Base-by-base conservation (phyloP, 2,329 filamentous ascomycete genomes). In the Hypoxylon rubiginosum region DNA sequence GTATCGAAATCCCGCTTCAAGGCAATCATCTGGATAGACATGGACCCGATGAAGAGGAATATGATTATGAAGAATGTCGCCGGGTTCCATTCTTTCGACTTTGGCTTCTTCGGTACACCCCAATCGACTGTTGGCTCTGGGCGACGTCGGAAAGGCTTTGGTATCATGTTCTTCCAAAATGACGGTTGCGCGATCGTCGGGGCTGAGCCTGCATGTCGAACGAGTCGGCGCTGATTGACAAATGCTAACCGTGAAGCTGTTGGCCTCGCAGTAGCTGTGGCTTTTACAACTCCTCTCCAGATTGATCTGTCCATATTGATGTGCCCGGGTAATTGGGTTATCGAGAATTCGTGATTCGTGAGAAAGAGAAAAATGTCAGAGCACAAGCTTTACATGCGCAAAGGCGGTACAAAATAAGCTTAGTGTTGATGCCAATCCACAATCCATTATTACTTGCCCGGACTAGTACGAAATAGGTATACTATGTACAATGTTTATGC, bases 1-100 rank as follows among this genome's bases (percentile, higher is more conserved):
- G 90, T 88, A 32, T 86, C 84, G 75, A 90, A 91, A 54, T 94
- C 90, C 72, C 92, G 92, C 73, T 90, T 91, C 73, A 98, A 78
- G 36, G 90, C 85, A 75, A 99, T 91, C 85, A 96, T 92, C 74
- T 97, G 92, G 73, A 99, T 97, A 13, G 95, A 92, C 85, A 97
- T 97, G 67, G 93, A 97, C 3, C 97, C 97, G 69, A 98, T 95
- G 68, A 98, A 85, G 43, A 94, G 83, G 74, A 94, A 94, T 68
- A 95, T 92, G 73, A 90, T 83, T 71, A 95, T 92, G 78, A 90
- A 96, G 75, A 93, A 95, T 0, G 90, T 94, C 19, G 91, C 91
- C 2, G 92, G 92, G 72, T 95, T 95, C 90, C 91, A 92, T 71
- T 89, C 87, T 75, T 87, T 90, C 15, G 85, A 81, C 69, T 84